Conservation (phyloP, 2,329 filamentous ascomycete genomes). For the Zymoseptoria tritici region DNA sequence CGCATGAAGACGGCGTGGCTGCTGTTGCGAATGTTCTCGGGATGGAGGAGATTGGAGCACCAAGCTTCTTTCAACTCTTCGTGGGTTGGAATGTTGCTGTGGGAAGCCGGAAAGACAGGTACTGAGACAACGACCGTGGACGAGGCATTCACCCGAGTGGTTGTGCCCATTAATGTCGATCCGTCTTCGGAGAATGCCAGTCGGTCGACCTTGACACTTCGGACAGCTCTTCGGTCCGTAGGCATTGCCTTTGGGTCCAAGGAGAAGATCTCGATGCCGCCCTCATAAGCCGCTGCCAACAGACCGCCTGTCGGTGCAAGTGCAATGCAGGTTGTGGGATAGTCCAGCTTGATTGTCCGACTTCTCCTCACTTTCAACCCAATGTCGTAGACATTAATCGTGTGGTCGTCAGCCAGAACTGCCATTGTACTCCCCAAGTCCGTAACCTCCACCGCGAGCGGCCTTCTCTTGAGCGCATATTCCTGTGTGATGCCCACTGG, state of each 20-base stretch:
- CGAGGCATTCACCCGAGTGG: slow-evolving; percentile 30
- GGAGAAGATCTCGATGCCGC: slow-evolving; percentile 77
- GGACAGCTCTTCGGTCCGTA: slow-evolving; percentile 30
- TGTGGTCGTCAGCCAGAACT: slow-evolving; percentile 72
- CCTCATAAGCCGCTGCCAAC: slow-evolving; percentile 78
- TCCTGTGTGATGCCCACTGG: slow-evolving; percentile 59
- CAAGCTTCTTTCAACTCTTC: slow-evolving; percentile 33
- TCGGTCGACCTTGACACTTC: slow-evolving; percentile 30
- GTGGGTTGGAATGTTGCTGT: slow-evolving; percentile 25
- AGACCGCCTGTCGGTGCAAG: slow-evolving; percentile 74
- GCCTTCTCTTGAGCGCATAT: slow-evolving; percentile 69
- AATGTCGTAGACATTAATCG: slow-evolving; percentile 74
- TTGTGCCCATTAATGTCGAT: slow-evolving; percentile 31
- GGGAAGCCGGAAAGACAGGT: slow-evolving; percentile 28
- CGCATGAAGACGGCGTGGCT: slow-evolving; percentile 33
- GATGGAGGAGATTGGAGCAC: slow-evolving; percentile 32
- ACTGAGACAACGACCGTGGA: slow-evolving; percentile 31
- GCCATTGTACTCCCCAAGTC: slow-evolving; percentile 70
- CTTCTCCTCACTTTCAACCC: slow-evolving; percentile 52
- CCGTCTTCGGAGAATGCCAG: slow-evolving; percentile 32
- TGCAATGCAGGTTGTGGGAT: slow-evolving; percentile 69
- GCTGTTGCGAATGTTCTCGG: slow-evolving; percentile 32
- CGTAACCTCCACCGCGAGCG: slow-evolving; percentile 67
- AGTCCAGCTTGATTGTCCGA: slow-evolving; percentile 65
- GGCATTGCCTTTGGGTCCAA: slow-evolving; percentile 51